Evolutionary conservation across 1,284 basidiomycete genomes (phyloP).

Genomic region (Sporisorium exsertum): DNA sequence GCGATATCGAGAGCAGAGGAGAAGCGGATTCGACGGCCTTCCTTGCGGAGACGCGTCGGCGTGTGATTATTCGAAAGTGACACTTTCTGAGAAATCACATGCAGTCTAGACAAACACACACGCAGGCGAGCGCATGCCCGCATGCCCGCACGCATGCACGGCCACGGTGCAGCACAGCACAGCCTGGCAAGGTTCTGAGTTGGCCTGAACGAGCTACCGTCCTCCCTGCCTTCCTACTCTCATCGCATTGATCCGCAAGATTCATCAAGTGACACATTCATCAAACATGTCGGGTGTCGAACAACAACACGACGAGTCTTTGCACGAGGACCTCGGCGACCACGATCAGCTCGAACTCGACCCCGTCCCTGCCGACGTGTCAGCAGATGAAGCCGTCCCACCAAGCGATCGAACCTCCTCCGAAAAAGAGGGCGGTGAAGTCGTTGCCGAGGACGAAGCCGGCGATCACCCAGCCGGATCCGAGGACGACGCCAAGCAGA

Average conservation of each 20-base stretch:
- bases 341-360: constrained; percentile 14
- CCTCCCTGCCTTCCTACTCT: not conserved
- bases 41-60: constrained; percentile 5
- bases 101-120: constrained; percentile 14
- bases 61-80: constrained; percentile 32
- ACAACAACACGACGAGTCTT: constrained; percentile 8
- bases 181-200: not conserved
- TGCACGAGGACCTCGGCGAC: constrained; percentile 13
- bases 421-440: constrained; percentile 43
- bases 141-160: constrained; percentile 24
- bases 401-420: constrained; percentile 43
- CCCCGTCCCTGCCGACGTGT: constrained; percentile 12
- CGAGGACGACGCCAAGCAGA: constrained; percentile 14
- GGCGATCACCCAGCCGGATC: constrained; percentile 4
- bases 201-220: not conserved
- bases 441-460: constrained; percentile 6
- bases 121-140: not conserved
- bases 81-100: constrained; percentile 42
- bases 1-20: not conserved
- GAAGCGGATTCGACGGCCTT: constrained; percentile 1
- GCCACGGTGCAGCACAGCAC: constrained; percentile 6
- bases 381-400: constrained; percentile 19
- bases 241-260: not conserved
- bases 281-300: constrained; percentile 29
- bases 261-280: not conserved